A percentile compares a stretch with the other conserved stretches of the same genome.
Evolutionary conservation across 2,329 filamentous ascomycete species (phyloP).

Genomic region (Colletotrichum scovillei): DNA sequence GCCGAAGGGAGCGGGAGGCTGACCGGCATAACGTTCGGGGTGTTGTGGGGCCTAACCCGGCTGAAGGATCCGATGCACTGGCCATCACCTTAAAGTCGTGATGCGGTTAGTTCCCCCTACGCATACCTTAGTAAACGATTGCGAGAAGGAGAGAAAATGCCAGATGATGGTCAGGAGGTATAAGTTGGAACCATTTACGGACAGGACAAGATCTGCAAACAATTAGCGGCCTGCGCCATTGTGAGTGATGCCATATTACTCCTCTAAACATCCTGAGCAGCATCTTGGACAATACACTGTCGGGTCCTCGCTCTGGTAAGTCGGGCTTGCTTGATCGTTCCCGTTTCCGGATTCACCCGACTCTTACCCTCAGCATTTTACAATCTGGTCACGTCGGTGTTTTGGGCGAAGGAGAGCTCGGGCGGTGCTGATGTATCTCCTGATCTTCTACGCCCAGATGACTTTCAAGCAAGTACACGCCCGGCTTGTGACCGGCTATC

Average conservation of each 20-base stretch:
- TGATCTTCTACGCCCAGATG: background rate
- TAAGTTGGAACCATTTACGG: no score
- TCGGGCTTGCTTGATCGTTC: background rate
- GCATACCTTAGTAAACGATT: background rate
- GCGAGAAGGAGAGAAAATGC: no score
- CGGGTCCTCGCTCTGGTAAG: background rate
- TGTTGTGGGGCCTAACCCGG: constrained; percentile 6
- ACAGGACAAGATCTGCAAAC: background rate
- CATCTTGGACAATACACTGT: background rate
- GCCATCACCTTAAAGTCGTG: background rate
- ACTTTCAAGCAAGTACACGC: background rate
- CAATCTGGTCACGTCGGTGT: no score
- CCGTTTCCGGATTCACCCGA: background rate
- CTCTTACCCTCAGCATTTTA: no score
- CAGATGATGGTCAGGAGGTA: background rate
- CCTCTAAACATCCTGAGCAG: background rate
- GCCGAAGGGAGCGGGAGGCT: constrained; percentile 17
- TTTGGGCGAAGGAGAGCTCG: background rate
- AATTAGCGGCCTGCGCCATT: background rate
- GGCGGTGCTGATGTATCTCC: background rate
- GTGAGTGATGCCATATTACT: background rate
- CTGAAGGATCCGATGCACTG: background rate
- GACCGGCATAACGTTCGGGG: background rate
- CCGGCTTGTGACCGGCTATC: background rate
- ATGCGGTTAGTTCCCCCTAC: no score